phyloP scores from a whole-genome alignment of 768 basidiomycete species.

The Panus rudis region DNA sequence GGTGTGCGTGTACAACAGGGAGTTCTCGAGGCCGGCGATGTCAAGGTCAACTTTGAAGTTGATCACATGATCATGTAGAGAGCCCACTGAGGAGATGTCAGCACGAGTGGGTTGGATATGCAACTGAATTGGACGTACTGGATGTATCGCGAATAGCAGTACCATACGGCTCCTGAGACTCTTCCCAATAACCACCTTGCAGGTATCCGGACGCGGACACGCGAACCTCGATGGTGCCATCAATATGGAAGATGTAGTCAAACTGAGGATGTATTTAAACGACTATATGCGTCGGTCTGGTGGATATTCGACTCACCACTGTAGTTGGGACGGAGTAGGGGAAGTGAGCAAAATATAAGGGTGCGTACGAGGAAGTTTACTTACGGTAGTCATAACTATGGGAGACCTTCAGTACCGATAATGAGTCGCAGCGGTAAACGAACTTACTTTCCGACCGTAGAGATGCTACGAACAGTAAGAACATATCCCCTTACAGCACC shows the following conservation, averaged over 20 bases:
- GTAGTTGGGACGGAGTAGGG: constrained; percentile 1
- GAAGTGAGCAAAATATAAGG: too few species aligned
- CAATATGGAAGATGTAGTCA: constrained; percentile 60
- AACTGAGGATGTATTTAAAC: constrained; percentile 27
- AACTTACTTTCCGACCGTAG: constrained; percentile 59
- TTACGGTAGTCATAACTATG: constrained; percentile 47
- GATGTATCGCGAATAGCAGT: constrained; percentile 45
- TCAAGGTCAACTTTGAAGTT: constrained; percentile 65
- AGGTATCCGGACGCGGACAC: constrained; percentile 64
- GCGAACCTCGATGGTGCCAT: constrained; percentile 64
- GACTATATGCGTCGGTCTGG: constrained; percentile 17
- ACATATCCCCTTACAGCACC: constrained; percentile 57
- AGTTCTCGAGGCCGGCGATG: constrained; percentile 51
- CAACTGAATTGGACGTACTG: constrained; percentile 31
- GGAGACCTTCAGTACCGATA: neutral
- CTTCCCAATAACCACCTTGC: constrained; percentile 56
- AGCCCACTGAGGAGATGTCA: constrained; percentile 40
- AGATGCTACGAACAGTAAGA: constrained; percentile 47
- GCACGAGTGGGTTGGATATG: neutral
- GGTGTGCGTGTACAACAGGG: constrained; percentile 44
- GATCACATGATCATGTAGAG: constrained; percentile 61
- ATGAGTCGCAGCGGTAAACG: neutral
- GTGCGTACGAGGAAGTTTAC: too few species aligned
- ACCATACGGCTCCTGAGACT: constrained; percentile 43
- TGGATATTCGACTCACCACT: constrained; percentile 3